Percentiles rank a stretch among this genome's conserved stretches.
Evolutionary conservation across 345 rosid genomes (phyloP).

Genomic region (Heritiera fomes): DNA sequence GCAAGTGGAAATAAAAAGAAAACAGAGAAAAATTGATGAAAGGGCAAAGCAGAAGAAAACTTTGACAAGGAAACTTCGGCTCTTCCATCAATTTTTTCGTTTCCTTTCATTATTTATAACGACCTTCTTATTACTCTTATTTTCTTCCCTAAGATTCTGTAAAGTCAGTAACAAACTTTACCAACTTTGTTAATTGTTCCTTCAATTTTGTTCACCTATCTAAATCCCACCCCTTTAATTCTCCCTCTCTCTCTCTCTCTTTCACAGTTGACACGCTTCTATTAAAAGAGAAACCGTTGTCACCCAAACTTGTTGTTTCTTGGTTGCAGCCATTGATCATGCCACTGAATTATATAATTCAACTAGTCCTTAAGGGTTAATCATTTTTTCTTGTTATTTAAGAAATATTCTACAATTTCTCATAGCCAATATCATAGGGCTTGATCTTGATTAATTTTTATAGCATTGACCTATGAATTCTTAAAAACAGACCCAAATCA

Average conservation of each 20-base stretch:
- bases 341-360: neutral
- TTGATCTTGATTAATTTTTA: neutral
- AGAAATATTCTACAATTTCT: neutral
- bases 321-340: neutral
- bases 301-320: neutral
- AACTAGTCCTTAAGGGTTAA: neutral
- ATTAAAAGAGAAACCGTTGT: constrained; percentile 29
- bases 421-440: neutral
- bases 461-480: neutral
- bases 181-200: constrained; percentile 36
- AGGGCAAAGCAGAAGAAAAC: neutral
- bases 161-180: constrained; percentile 53
- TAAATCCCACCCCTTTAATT: constrained; percentile 15
- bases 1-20: neutral
- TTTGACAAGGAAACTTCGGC: constrained; percentile 25
- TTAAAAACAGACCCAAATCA: neutral
- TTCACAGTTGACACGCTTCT: constrained; percentile 20
- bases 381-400: constrained; percentile 21
- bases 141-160: constrained; percentile 19
- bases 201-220: constrained; percentile 50
- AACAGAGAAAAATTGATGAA: neutral
- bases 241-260: neutral
- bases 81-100: constrained; percentile 3
- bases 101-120: neutral
- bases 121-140: neutral